phyloP scores from a whole-genome alignment of 306 rosid genomes.

The Lathyrus tuberosus region DNA sequence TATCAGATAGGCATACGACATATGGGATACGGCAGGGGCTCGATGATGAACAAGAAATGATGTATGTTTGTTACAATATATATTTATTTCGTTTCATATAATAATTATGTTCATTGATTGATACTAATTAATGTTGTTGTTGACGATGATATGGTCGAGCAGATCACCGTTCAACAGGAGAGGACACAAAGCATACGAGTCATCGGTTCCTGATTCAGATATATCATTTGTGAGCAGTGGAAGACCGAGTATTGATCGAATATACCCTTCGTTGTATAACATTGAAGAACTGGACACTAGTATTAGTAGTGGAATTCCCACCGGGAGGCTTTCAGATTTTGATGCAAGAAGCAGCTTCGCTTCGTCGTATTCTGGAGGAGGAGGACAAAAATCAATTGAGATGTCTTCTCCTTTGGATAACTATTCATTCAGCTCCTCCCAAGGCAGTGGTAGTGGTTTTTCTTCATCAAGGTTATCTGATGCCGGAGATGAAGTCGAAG shows the following conservation, averaged over 20 bases:
- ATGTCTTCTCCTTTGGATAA: constrained; percentile 18
- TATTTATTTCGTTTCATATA: background rate
- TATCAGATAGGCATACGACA: constrained; percentile 35
- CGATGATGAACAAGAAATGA: constrained; percentile 54
- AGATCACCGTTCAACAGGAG: constrained; percentile 75
- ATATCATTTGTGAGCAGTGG: constrained; percentile 72
- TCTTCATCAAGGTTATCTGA: constrained; percentile 34
- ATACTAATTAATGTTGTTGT: background rate
- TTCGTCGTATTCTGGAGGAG: constrained; percentile 44
- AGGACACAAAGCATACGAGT: constrained; percentile 46
- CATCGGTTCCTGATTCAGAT: constrained; percentile 52
- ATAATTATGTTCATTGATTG: background rate
- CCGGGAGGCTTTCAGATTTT: constrained; percentile 52
- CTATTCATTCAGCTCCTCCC: constrained; percentile 50
- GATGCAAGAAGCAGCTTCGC: constrained; percentile 50
- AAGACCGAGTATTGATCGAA: constrained; percentile 55
- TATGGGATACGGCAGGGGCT: constrained; percentile 8
- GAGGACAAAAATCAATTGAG: constrained; percentile 43
- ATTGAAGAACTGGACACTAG: constrained; percentile 35
- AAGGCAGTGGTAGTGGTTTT: constrained; percentile 19
- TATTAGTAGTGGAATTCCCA: background rate
- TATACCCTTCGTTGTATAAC: constrained; percentile 41
- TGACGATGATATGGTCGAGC: background rate
- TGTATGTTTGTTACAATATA: constrained; percentile 43
- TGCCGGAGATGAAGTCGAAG: constrained; percentile 63